A percentile compares a stretch with the other conserved stretches of the same genome.
phyloP scores from a whole-genome alignment of 352 stramenopile species.

The Globisporangium lucens region DNA sequence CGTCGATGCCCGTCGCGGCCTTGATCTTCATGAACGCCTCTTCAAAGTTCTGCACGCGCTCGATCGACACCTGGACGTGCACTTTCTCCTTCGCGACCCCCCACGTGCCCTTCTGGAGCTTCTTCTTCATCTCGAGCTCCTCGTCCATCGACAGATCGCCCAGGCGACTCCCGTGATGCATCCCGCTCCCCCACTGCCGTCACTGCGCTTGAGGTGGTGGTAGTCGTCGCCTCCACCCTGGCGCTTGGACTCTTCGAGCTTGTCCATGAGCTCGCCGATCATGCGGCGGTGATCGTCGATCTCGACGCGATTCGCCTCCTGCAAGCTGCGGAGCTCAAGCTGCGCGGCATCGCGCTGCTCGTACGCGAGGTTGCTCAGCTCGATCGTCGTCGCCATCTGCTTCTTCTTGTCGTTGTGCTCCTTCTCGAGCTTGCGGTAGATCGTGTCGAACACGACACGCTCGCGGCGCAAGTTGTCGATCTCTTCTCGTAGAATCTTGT shows the following conservation, averaged over 20 bases:
- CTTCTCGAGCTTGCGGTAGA: constrained; percentile 90
- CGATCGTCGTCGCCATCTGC: constrained; percentile 94
- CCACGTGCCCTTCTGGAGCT: constrained; percentile 76
- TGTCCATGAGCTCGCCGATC: constrained; percentile 55
- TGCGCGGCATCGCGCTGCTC: constrained; percentile 94
- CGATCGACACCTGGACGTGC: constrained; percentile 84
- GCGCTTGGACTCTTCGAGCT: constrained; percentile 56
- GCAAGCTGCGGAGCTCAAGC: constrained; percentile 90
- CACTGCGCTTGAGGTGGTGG: constrained; percentile 16
- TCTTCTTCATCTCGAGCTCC: constrained; percentile 67
- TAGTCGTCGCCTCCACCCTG: constrained; percentile 30
- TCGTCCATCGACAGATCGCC: constrained; percentile 58
- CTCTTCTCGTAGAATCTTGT: constrained; percentile 89
- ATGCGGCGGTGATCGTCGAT: constrained; percentile 57
- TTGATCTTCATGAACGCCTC: constrained; percentile 95
- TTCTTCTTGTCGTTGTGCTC: constrained; percentile 95
- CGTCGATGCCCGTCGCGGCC: constrained; percentile 88
- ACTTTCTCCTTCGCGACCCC: constrained; percentile 85
- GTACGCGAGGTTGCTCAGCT: constrained; percentile 93
- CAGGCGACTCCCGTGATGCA: constrained; percentile 15
- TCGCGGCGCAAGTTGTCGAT: constrained; percentile 94
- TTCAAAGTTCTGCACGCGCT: constrained; percentile 94
- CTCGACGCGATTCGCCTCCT: constrained; percentile 90
- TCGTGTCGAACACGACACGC: constrained; percentile 94
- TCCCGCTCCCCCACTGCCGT: constrained; percentile 2